Evolutionary conservation across 768 basidiomycete species (phyloP), one percentile per base, ranked within the genome.

Genomic region (Calocera cornea): DNA sequence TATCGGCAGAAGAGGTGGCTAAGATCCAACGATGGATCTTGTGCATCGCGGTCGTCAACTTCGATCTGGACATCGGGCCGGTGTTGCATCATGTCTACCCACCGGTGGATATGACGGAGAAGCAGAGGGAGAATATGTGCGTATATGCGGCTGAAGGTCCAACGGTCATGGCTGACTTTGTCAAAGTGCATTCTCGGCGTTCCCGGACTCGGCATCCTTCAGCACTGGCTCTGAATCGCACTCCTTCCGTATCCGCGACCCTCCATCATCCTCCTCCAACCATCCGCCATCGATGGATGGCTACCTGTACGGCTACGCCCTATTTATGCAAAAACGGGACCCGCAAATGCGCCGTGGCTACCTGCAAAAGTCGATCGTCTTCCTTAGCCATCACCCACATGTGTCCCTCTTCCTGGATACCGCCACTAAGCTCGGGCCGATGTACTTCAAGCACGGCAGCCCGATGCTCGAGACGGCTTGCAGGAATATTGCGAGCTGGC

Each of bases 51-150:
- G 79, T 90, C 65, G 89, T 92, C 40, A 86, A 94, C 71, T 97
- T 97, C 73, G 93, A 97, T 77, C 76, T 93, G 54, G 93, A 95
- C 70, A 78, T 87, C 63, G 93, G 93, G 1, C 93, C 93, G 10
- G 84, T 88, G 3, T 80, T 95, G 27, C 83, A 84, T 65, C 82
- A 85, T 16, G 75, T 90, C 44, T 87, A 87, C 70, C 89, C 90
- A 1, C 82, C 86, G 0, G 74, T 87, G n/a, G 74, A 80, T 16
- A 76, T 95, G 41, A 81, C 83, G 3, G 82, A 85, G 41, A 77
- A 82, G 0, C 90, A 93, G 73, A 82, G 80, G 36, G 88, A 92
- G 75, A 95, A 93, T 72, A 86, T 97, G 93, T 95, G 66, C 71
- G 87, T 78, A n/a, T 1, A 22, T 31, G 12, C 27, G 10, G 41